These are phyloP conservation scores for Bruguiera parviflora DNA, from an alignment of 345 rosid genomes.

Conservation along the genomic window DNA sequence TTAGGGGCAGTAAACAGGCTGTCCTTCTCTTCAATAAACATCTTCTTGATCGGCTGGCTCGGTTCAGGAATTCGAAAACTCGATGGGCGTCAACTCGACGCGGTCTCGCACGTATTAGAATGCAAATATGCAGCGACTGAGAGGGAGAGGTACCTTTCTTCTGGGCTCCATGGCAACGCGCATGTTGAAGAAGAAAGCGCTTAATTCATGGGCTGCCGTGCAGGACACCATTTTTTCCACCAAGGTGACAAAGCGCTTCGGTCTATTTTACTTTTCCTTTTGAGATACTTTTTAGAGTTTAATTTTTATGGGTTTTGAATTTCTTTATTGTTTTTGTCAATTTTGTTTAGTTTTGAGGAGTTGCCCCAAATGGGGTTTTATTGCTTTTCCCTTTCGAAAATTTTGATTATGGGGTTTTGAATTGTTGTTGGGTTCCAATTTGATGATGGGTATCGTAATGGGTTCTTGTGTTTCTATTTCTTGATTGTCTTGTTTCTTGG, in stretches of 20 bases:
- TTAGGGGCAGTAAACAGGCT: too few species aligned
- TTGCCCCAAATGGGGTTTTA: neutral
- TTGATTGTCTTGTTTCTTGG: neutral
- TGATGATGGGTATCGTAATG: neutral
- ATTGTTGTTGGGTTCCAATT: neutral
- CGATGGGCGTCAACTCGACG: neutral
- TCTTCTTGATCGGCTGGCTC: neutral
- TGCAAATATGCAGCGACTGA: conserved; percentile 58
- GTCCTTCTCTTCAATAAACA: too few species aligned
- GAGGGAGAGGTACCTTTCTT: conserved; percentile 50
- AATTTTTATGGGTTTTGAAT: neutral
- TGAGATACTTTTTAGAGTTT: neutral
- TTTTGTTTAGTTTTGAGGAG: neutral
- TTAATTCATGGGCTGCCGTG: conserved; percentile 66
- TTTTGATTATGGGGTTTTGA: neutral
- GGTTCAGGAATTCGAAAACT: neutral
- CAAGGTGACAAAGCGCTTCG: conserved; percentile 38
- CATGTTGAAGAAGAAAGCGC: conserved; percentile 61
- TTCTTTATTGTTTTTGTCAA: neutral
- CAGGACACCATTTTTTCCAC: conserved; percentile 81
- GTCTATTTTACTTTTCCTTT: neutral
- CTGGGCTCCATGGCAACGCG: conserved; percentile 44
- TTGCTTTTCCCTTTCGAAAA: neutral
- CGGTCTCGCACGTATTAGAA: conserved; percentile 1
- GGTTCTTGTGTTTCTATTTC: neutral